Evolutionary conservation across 768 basidiomycete species (phyloP).

Genomic region (Tremella yokohamensis): DNA sequence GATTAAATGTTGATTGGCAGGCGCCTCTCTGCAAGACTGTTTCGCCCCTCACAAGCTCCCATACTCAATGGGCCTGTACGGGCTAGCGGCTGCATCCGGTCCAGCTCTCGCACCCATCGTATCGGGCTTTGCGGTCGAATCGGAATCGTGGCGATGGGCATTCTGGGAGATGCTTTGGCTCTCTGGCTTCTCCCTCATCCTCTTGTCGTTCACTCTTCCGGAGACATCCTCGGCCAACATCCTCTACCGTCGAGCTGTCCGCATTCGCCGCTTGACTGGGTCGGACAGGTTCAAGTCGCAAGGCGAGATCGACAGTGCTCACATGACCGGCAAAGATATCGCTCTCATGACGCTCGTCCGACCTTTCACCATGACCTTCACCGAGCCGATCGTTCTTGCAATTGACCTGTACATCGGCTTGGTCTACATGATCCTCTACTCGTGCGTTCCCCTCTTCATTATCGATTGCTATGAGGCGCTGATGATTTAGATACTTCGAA

Average conservation of each 20-base stretch:
- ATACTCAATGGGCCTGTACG: too few relatives aligned
- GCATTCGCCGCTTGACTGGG: constrained; percentile 51
- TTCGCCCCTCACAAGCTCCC: too few relatives aligned
- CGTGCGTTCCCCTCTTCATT: too few relatives aligned
- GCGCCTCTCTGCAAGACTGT: too few relatives aligned
- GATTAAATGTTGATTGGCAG: too few relatives aligned
- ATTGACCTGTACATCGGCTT: constrained; percentile 46
- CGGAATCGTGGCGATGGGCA: too few relatives aligned
- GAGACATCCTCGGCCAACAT: constrained; percentile 49
- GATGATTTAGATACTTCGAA: too few relatives aligned
- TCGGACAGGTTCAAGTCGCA: constrained; percentile 45
- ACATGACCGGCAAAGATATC: constrained; percentile 25
- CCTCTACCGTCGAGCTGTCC: constrained; percentile 49
- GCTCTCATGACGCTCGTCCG: constrained; percentile 34
- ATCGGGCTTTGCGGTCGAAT: too few relatives aligned
- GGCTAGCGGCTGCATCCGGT: too few relatives aligned
- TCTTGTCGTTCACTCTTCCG: constrained; percentile 16
- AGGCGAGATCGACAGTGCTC: constrained; percentile 40
- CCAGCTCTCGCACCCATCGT: too few relatives aligned
- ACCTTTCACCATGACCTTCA: constrained; percentile 41
- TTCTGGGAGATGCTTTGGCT: too few relatives aligned
- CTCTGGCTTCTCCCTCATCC: constrained; percentile 49
- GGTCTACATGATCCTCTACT: constrained; percentile 33
- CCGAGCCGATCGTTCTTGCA: constrained; percentile 47
- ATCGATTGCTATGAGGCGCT: too few relatives aligned